phyloP scores from a whole-genome alignment of 2,329 filamentous ascomycete species.

The Phaeosphaeriaceae sp. region DNA sequence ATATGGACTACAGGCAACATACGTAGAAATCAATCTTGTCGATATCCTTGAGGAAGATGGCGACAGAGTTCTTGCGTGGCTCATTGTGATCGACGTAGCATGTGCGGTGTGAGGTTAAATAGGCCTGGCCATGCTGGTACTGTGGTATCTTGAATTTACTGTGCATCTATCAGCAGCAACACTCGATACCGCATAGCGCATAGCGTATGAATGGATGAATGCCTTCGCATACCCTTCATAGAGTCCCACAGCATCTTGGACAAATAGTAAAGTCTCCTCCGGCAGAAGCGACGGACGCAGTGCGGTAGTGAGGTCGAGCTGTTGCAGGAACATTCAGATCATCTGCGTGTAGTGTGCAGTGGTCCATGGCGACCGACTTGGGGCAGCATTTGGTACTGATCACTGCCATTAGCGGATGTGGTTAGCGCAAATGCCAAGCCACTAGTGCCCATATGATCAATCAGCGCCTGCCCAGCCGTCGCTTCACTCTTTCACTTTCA shows the following conservation, averaged over 20 bases:
- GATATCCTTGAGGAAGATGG: conserved; percentile 87
- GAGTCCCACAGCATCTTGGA: conserved; percentile 95
- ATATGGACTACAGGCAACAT: conserved; percentile 1
- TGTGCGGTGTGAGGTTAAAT: conserved; percentile 91
- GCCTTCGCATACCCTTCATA: conserved; percentile 87
- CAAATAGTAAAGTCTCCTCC: conserved; percentile 93
- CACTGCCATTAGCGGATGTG: conserved; percentile 23
- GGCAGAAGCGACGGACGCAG: conserved; percentile 89
- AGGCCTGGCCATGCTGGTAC: conserved; percentile 94
- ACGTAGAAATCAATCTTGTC: conserved; percentile 79
- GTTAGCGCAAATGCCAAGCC: background rate
- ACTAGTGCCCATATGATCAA: conserved; percentile 15
- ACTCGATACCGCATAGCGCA: background rate
- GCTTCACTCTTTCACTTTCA: conserved; percentile 29
- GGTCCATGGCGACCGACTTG: conserved; percentile 17
- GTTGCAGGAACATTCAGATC: conserved; percentile 93
- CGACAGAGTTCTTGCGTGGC: conserved; percentile 82
- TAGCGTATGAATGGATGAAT: no score
- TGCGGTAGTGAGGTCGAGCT: conserved; percentile 93
- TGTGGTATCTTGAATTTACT: conserved; percentile 95
- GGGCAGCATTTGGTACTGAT: no score
- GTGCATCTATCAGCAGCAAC: conserved; percentile 20
- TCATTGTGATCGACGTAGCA: conserved; percentile 94
- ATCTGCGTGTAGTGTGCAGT: conserved; percentile 24
- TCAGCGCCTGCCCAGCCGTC: conserved; percentile 13